Evolutionary conservation across 306 rosid genomes (phyloP), one percentile per base, ranked within the genome.

Genomic region (Morella rubra): DNA sequence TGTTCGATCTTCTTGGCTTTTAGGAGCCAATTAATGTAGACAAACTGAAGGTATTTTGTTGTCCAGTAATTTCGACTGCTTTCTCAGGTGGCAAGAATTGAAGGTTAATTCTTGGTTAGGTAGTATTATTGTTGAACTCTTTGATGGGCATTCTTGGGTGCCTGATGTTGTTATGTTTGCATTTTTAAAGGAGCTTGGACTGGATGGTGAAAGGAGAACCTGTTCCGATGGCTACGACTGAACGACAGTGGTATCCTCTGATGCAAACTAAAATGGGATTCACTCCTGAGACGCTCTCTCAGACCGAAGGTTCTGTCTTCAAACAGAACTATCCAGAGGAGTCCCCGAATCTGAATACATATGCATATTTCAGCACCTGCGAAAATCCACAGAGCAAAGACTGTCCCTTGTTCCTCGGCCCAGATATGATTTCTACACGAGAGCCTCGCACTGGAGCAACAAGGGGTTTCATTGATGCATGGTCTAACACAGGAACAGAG

Each of bases 381-480:
- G 68, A 83, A 59, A 75, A 81, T 5, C 87, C 81, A 41, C 91
- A 80, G 0, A 82, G 75, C 41, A 74, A 62, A 44, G 82, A 77
- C 5, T 83, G 76, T 46, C 62, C 79, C 50, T 16, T 81, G 53
- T 85, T 84, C 77, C 72, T 81, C 8, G 79, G 84, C 70, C 85
- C 91, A 13, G 86, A 86, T 14, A 32, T 78, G 72, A 77, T 75
- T 73, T 82, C 84, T 19, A 53, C 81, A 73, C 84, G 75, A 20
- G 73, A 66, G 44, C 75, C 69, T 24, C 82, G 78, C 72, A 32
- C 81, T 0, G 84, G 80, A 70, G 80, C 88, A 69, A 87, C 91
- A 69, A 85, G 87, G 73, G 81, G 81, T 66, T 92, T 85, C 77
- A 88, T 90, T 70, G 97, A 92, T 42, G 96, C 96, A 9, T 92